phyloP scores from a whole-genome alignment of 2,329 filamentous ascomycete species.

The Stenocarpella maydis region DNA sequence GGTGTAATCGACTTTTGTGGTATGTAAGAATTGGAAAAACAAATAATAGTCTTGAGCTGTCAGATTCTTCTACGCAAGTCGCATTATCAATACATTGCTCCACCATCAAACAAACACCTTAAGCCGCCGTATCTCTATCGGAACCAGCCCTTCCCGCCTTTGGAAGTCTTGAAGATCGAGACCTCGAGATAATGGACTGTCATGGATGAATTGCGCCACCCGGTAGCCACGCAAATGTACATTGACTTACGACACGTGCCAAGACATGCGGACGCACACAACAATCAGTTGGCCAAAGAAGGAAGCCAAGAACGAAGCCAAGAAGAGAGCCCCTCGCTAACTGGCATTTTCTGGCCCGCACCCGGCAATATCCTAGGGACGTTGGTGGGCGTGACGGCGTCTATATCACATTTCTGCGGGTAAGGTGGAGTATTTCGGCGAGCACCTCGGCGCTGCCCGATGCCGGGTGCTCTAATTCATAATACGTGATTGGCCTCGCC shows the following conservation, averaged over 20 bases:
- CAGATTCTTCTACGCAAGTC: background rate
- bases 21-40: background rate
- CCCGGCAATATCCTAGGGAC: background rate
- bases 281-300: background rate
- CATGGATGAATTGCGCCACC: background rate
- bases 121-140: background rate
- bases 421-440: background rate
- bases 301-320: constrained; percentile 23
- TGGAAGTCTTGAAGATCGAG: background rate
- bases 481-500: constrained; percentile 15
- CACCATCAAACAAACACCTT: background rate
- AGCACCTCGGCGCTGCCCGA: constrained; percentile 4
- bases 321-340: background rate
- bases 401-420: background rate
- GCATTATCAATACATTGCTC: constrained; percentile 12
- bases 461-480: constrained; percentile 41
- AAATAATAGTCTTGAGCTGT: background rate
- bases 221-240: background rate
- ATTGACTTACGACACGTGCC: constrained; percentile 8
- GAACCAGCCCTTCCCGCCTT: constrained; percentile 8
- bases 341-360: background rate
- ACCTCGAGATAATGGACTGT: constrained; percentile 1
- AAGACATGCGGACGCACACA: constrained; percentile 20
- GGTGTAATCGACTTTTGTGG: background rate
- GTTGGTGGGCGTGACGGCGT: background rate